Evolutionary conservation across 2,329 filamentous ascomycete genomes (phyloP).

Genomic region (Calonectria ilicicola): DNA sequence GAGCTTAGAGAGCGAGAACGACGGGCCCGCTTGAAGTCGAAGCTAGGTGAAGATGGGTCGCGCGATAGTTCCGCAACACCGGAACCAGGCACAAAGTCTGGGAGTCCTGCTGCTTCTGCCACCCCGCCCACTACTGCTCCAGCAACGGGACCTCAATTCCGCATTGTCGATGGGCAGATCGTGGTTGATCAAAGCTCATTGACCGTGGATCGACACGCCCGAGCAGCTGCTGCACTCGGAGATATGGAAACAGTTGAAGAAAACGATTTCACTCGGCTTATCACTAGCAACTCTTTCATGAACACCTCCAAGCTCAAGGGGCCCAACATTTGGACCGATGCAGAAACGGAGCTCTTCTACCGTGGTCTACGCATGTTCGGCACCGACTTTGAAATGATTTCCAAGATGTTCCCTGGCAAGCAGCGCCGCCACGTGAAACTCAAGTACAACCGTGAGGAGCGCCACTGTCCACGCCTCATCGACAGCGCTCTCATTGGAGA

Average conservation of each 20-base stretch:
- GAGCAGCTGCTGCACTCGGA: constrained; percentile 62
- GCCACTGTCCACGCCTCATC: constrained; percentile 72
- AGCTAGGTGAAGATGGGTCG: constrained; percentile 41
- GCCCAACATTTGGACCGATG: constrained; percentile 76
- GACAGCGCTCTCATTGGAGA: constrained; percentile 72
- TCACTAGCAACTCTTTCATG: constrained; percentile 77
- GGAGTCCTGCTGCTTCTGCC: constrained; percentile 36
- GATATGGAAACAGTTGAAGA: constrained; percentile 77
- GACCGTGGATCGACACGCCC: constrained; percentile 75
- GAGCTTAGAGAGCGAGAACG: constrained; percentile 77
- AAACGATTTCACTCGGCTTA: constrained; percentile 80
- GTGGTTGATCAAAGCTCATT: constrained; percentile 77
- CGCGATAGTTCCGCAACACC: constrained; percentile 39
- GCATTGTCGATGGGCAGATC: constrained; percentile 78
- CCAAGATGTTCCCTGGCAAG: constrained; percentile 78
- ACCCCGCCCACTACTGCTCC: constrained; percentile 41
- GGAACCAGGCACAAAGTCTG: constrained; percentile 33
- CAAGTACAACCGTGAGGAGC: constrained; percentile 86
- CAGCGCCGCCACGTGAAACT: constrained; percentile 81
- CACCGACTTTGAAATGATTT: constrained; percentile 86
- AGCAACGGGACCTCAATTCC: constrained; percentile 65
- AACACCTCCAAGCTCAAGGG: constrained; percentile 71
- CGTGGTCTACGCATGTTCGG: constrained; percentile 80
- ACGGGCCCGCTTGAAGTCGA: constrained; percentile 50
- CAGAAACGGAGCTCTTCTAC: constrained; percentile 82